A percentile compares a stretch with the other conserved stretches of the same genome.
These are phyloP conservation scores for Saururus chinensis DNA, from an alignment of 164 flowering plant species.

Conservation along the genomic window DNA sequence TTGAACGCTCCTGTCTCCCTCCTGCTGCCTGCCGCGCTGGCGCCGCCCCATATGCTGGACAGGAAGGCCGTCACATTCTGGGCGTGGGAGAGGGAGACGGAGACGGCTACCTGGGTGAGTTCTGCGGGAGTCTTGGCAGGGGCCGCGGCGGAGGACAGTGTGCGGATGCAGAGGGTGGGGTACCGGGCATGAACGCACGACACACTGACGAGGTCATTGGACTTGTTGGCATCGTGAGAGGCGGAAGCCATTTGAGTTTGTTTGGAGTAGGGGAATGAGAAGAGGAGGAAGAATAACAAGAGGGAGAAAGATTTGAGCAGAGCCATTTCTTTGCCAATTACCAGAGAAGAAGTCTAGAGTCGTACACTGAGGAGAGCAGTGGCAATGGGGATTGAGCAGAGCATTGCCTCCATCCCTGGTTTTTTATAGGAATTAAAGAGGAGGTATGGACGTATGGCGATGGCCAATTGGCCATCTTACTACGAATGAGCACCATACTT, in stretches of 20 bases:
- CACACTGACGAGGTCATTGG: neutral
- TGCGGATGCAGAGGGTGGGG: neutral
- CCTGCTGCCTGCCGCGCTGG: constrained; percentile 15
- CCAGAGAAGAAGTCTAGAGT: too few species aligned
- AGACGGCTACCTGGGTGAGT: constrained; percentile 50
- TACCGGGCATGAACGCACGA: constrained; percentile 3
- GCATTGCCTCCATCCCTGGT: too few species aligned
- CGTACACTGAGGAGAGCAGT: too few species aligned
- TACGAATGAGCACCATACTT: too few species aligned
- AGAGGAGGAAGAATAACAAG: neutral
- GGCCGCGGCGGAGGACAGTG: neutral
- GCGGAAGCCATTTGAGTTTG: too few species aligned
- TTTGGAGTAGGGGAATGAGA: neutral
- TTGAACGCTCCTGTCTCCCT: constrained; percentile 43
- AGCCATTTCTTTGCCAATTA: neutral
- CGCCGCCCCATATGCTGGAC: neutral
- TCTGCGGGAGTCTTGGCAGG: constrained; percentile 25
- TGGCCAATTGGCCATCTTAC: too few species aligned
- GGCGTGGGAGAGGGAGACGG: constrained; percentile 33
- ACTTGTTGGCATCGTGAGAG: neutral
- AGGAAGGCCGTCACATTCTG: constrained; percentile 1
- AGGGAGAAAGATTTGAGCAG: neutral
- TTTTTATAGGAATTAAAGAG: too few species aligned
- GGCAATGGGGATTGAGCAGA: too few species aligned
- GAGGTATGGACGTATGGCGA: too few species aligned